phyloP scores from a whole-genome alignment of 1,284 basidiomycete genomes.

The Trichosporon asahii region DNA sequence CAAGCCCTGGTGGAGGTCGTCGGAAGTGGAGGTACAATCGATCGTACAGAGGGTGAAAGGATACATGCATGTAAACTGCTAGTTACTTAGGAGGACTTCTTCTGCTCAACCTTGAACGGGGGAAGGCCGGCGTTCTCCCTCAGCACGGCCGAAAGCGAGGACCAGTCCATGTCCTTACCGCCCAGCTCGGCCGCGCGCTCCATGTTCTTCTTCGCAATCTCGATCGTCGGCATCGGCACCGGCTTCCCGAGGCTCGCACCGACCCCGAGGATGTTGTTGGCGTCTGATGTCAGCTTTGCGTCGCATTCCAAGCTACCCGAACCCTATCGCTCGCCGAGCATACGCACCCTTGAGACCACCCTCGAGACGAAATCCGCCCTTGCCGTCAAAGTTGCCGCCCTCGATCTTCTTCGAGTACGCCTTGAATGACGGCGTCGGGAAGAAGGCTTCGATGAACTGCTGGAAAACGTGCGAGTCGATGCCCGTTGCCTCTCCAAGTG shows the following conservation, averaged over 20 bases:
- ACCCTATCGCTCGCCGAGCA: neutral
- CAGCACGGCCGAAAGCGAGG: conserved; percentile 24
- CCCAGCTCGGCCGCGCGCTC: conserved; percentile 31
- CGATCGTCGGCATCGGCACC: conserved; percentile 31
- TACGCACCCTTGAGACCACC: conserved; percentile 41
- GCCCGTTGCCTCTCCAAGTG: conserved; percentile 37
- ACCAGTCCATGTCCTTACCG: conserved; percentile 32
- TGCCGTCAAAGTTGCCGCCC: conserved; percentile 32
- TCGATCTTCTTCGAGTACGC: conserved; percentile 45
- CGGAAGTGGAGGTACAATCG: neutral
- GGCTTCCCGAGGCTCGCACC: conserved; percentile 31
- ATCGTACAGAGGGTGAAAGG: neutral
- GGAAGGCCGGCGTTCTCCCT: conserved; percentile 29
- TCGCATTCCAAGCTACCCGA: neutral
- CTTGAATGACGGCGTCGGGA: conserved; percentile 39
- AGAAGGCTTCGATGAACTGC: conserved; percentile 31
- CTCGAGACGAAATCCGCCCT: conserved; percentile 36
- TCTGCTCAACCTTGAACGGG: conserved; percentile 22
- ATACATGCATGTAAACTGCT: neutral
- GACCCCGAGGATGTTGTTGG: conserved; percentile 21
- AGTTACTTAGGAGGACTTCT: neutral
- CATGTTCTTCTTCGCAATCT: conserved; percentile 31
- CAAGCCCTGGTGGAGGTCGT: neutral
- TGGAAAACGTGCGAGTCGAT: conserved; percentile 32
- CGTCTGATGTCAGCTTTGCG: conserved; percentile 21